Base-by-base conservation (phyloP, 1,284 basidiomycete species). In the Waitea zeae region DNA sequence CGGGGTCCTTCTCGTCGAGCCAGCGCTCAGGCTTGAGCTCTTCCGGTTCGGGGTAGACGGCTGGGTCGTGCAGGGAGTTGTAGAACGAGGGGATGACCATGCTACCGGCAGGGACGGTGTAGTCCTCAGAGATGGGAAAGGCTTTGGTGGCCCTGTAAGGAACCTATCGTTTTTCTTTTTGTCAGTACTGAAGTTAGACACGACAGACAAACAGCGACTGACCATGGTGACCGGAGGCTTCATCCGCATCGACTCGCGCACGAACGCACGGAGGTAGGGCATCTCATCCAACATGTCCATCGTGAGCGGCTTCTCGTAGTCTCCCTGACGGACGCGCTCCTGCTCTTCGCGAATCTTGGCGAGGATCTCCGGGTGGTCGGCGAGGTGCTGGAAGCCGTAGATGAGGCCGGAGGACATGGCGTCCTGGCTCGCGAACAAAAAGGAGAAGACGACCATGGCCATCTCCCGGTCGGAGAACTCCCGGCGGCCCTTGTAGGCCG, bases 41-140 rank as follows among this genome's bases (percentile, higher is more conserved):
- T 27, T 92, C 84, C 3, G 93, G 89, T 36, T 90, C 69, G 22
- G 88, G 84, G 64, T 84, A 98, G 37, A 90, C 74, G 31, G 65
- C 62, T 13, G 82, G 70, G 54, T 98, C 93, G 54, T 97, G 92
- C 31, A 96, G 64, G 7, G 90, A 88, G 51, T 81, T 82, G 61
- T 83, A 98, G 61, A 96, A 86, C n/a, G 86, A 87, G 2, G 93
- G 93, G 46, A 98, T 96, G 48, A 97, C 70, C 87, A 98, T 96
- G 50, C 80, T 80, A 45, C 75, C 76, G 38, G 71, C 73, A 27
- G 95, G 93, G 1, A 90, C 92, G 12, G 82, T 93, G 64, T 98
- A 98, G 49, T 83, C 71, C 14, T 73, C 60, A 34, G 77, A 65
- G 57, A 98, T 89, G 20, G 89, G 88, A 78, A 98, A 97, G 1